Base-by-base conservation (phyloP, 371 early-diverging fungal species). In the Mortierella sp. region DNA sequence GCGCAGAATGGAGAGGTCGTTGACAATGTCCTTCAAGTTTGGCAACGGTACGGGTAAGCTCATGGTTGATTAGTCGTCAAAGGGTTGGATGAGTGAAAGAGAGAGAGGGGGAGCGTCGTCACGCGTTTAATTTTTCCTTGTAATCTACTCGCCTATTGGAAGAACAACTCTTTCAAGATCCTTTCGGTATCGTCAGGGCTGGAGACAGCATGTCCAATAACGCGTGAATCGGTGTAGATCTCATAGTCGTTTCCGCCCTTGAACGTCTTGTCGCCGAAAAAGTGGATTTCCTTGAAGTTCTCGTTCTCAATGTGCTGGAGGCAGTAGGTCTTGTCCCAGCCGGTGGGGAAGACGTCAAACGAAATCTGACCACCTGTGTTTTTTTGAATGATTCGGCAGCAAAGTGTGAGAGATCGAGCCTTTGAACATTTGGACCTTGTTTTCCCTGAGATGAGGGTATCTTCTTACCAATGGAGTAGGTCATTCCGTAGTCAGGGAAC, bases 241-340 rank as follows among this genome's bases (percentile, higher is more conserved):
- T 99, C 99, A 81, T 92, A 98, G 85, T 99, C 99, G 80, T 99
- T 99, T 54, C 99, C 99, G 37, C 99, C 99, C 82, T 90, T 77
- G 68, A 91, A 88, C 22, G 98, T 96, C 92, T 99, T 99, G 84
- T 99, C 99, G 52, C 99, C 99, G 86, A 99, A 99, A 86, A 99
- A 99, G 83, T 98, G 96, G 62, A 99, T 93, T 24, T 78, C 88
- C 68, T 88, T 90, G 81, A 99, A 98, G 41, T 87, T 90, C 76
- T 98, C 96, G 41, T 87, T 71, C 71, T 92, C 81, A 31, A 99
- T 71, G 79, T 99, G 99, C 28, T 91, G 84, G 57, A 99, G 87
- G 82, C 99, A 99, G 84, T 96, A 99, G 47, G 99, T 99, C 90
- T 98, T 98, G 85, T 98, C 99, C 99, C 99, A 99, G 34, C 99